phyloP scores from a whole-genome alignment of 179 eudicot species.

The Silene coronaria region DNA sequence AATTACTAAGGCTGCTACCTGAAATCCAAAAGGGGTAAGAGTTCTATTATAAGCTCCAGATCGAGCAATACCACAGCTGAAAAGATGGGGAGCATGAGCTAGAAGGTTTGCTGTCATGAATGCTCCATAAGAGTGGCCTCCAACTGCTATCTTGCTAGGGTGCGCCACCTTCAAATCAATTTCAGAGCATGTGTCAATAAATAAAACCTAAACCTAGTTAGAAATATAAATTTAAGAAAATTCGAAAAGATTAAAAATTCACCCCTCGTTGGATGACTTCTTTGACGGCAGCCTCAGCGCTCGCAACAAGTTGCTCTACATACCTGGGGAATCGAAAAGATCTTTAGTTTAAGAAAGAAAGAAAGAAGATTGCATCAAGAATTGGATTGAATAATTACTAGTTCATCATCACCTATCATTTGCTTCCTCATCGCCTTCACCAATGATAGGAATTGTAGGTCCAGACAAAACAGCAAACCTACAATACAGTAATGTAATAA shows the following conservation, averaged over 20 bases:
- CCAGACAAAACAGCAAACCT: conserved; percentile 91
- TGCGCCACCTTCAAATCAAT: conserved; percentile 65
- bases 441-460: conserved; percentile 95
- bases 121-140: conserved; percentile 99
- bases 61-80: conserved; percentile 87
- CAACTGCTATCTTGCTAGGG: conserved; percentile 86
- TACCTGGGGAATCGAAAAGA: conserved; percentile 44
- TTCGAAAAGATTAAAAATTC: conserved; percentile 19
- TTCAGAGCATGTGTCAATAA: conserved; percentile 9
- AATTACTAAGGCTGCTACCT: conserved; percentile 38
- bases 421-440: conserved; percentile 90
- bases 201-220: neutral
- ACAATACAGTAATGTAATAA: conserved; percentile 18
- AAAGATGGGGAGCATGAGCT: conserved; percentile 97
- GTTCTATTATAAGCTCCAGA: conserved; percentile 98
- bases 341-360: conserved; percentile 11
- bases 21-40: conserved; percentile 96
- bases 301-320: conserved; percentile 84
- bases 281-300: conserved; percentile 98
- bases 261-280: conserved; percentile 90
- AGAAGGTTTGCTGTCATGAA: conserved; percentile 97
- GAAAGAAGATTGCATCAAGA: neutral
- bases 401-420: conserved; percentile 64
- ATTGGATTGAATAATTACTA: neutral
- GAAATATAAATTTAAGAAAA: conserved; percentile 8